Evolutionary conservation across 768 basidiomycete species (phyloP).

Genomic region (Cyclocybe aegerita): DNA sequence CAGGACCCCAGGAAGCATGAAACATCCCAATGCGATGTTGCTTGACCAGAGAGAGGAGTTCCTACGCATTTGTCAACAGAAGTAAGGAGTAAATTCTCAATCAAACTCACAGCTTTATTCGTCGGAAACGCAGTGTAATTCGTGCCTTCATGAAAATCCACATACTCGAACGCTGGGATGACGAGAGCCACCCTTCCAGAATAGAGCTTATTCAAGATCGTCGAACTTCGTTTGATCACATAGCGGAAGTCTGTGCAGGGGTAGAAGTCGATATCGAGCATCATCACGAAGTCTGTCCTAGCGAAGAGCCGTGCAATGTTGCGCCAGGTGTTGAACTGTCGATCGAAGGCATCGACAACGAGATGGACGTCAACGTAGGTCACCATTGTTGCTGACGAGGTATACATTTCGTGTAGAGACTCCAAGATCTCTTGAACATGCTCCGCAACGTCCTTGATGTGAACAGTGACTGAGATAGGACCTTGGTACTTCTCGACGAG

Average conservation of each 20-base stretch:
- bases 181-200: constrained; percentile 73
- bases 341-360: constrained; percentile 75
- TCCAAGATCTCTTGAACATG: constrained; percentile 52
- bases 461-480: constrained; percentile 85
- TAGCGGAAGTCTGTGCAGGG: constrained; percentile 78
- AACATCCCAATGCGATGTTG: constrained; percentile 67
- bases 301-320: constrained; percentile 85
- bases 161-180: constrained; percentile 83
- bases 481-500: constrained; percentile 81
- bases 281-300: constrained; percentile 82
- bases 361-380: constrained; percentile 82
- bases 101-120: constrained; percentile 57
- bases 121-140: constrained; percentile 61
- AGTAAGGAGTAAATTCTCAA: background rate
- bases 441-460: constrained; percentile 55
- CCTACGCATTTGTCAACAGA: constrained; percentile 26
- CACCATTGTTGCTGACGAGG: constrained; percentile 62
- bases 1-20: constrained; percentile 73
- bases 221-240: constrained; percentile 47
- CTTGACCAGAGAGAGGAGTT: constrained; percentile 58
- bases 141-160: constrained; percentile 60
- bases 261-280: constrained; percentile 90
- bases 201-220: constrained; percentile 40
- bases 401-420: constrained; percentile 66
- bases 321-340: constrained; percentile 90